Evolutionary conservation across 257 asterid species (phyloP).

Genomic region (Echium plantagineum): DNA sequence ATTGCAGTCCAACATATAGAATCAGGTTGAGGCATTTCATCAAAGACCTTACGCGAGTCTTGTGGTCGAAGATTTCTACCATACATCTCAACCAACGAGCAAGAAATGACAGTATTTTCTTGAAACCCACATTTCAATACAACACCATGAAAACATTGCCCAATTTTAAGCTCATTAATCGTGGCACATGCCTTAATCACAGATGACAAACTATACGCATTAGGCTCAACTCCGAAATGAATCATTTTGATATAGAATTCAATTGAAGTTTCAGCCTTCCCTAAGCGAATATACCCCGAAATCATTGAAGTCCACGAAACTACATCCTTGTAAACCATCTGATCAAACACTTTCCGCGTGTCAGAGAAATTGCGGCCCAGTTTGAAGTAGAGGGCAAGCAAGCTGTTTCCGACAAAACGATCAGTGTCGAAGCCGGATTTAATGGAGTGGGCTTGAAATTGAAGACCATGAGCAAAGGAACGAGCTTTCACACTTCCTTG

Average conservation of each 20-base stretch:
- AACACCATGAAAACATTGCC: conserved; percentile 48
- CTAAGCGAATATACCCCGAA: conserved; percentile 54
- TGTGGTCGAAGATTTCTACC: conserved; percentile 35
- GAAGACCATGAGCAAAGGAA: conserved; percentile 44
- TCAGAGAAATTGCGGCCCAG: conserved; percentile 28
- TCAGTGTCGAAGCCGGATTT: conserved; percentile 56
- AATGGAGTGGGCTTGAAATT: conserved; percentile 55
- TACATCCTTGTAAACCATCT: conserved; percentile 51
- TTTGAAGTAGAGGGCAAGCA: conserved; percentile 59
- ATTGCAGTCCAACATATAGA: conserved; percentile 67
- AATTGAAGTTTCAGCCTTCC: conserved; percentile 35
- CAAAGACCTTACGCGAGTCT: conserved; percentile 42
- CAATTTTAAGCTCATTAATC: conserved; percentile 29
- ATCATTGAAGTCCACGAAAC: conserved; percentile 85
- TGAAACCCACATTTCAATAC: conserved; percentile 45
- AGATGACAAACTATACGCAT: conserved; percentile 58
- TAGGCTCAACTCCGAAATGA: conserved; percentile 37
- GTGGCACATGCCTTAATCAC: conserved; percentile 61
- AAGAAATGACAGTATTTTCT: conserved; percentile 36
- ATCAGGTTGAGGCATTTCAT: conserved; percentile 71
- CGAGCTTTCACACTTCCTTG: conserved; percentile 43
- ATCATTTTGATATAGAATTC: conserved; percentile 39
- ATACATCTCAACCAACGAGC: conserved; percentile 78
- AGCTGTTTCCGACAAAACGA: conserved; percentile 69
- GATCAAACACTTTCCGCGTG: conserved; percentile 38